A percentile compares a stretch with the other conserved stretches of the same genome.
Evolutionary conservation across 2,329 filamentous ascomycete genomes (phyloP).

Genomic region (Albophoma yamanashiensis): DNA sequence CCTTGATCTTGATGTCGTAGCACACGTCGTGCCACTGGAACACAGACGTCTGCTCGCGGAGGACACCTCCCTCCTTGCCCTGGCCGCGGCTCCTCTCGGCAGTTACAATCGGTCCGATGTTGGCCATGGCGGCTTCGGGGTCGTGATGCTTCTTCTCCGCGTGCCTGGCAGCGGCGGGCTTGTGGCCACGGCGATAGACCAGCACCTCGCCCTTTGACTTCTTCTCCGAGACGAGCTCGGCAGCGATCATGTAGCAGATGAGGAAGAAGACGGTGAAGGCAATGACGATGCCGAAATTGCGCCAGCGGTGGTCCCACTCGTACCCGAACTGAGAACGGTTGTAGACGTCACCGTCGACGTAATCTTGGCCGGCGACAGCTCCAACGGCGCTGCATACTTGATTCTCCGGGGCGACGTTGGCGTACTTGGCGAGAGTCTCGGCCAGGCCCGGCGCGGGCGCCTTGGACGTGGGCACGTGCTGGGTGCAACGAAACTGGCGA

Average conservation of each 20-base stretch:
- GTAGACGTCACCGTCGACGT: slow-evolving; percentile 49
- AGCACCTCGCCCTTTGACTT: slow-evolving; percentile 70
- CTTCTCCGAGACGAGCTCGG: slow-evolving; percentile 53
- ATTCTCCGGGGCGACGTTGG: slow-evolving; percentile 22
- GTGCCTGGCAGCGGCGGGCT: slow-evolving; percentile 43
- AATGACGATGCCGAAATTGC: slow-evolving; percentile 60
- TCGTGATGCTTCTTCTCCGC: slow-evolving; percentile 55
- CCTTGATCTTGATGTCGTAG: slow-evolving; percentile 70
- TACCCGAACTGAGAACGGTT: slow-evolving; percentile 46
- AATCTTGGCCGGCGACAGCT: slow-evolving; percentile 37
- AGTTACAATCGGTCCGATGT: slow-evolving; percentile 37
- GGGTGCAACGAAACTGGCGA: slow-evolving; percentile 44
- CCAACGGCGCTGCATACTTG: slow-evolving; percentile 50
- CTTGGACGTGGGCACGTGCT: slow-evolving; percentile 30
- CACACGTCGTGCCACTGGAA: slow-evolving; percentile 83
- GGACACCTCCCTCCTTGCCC: slow-evolving; percentile 28
- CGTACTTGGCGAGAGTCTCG: slow-evolving; percentile 9
- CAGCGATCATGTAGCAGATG: slow-evolving; percentile 48
- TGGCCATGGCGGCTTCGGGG: slow-evolving; percentile 37
- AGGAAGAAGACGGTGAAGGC: slow-evolving; percentile 55
- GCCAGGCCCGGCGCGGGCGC: background rate
- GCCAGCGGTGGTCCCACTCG: slow-evolving; percentile 49
- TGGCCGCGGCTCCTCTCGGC: slow-evolving; percentile 26
- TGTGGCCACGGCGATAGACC: slow-evolving; percentile 61
- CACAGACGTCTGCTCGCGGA: slow-evolving; percentile 55